A percentile compares a stretch with the other conserved stretches of the same genome.
Evolutionary conservation across 306 rosid genomes (phyloP).

Genomic region (Cicer cuneatum): DNA sequence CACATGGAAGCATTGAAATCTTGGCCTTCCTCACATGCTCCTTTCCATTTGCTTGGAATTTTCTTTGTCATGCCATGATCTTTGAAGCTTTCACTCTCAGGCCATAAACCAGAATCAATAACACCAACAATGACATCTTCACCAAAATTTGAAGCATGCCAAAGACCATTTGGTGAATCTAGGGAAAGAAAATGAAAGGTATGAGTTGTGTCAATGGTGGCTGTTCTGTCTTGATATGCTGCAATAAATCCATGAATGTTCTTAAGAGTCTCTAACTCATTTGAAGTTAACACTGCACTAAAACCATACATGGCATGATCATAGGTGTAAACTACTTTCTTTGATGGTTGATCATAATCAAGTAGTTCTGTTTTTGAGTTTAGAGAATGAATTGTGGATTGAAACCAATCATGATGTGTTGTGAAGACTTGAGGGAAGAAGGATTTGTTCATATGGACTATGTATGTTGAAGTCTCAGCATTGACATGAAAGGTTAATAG

Average conservation of each 20-base stretch:
- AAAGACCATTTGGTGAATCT: slow-evolving; percentile 39
- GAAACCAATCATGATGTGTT: slow-evolving; percentile 40
- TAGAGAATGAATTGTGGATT: slow-evolving; percentile 35
- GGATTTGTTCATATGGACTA: slow-evolving; percentile 49
- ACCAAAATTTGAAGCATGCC: slow-evolving; percentile 43
- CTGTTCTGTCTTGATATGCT: slow-evolving; percentile 38
- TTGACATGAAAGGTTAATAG: slow-evolving; percentile 18
- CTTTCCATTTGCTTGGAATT: slow-evolving; percentile 39
- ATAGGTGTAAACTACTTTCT: slow-evolving; percentile 31
- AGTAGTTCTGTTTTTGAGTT: not conserved
- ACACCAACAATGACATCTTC: slow-evolving; percentile 44
- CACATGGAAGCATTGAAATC: slow-evolving; percentile 45
- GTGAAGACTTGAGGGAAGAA: slow-evolving; percentile 38
- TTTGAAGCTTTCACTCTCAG: slow-evolving; percentile 48
- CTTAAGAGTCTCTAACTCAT: slow-evolving; percentile 41
- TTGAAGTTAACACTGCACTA: slow-evolving; percentile 37
- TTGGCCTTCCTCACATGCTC: slow-evolving; percentile 45
- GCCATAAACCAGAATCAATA: slow-evolving; percentile 45
- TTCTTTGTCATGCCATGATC: slow-evolving; percentile 43
- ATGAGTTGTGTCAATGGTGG: slow-evolving; percentile 46
- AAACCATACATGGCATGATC: slow-evolving; percentile 47
- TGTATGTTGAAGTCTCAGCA: slow-evolving; percentile 42
- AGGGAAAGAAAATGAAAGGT: slow-evolving; percentile 45
- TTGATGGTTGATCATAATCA: not conserved
- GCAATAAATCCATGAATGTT: slow-evolving; percentile 36